Evolutionary conservation across 164 flowering plant species (phyloP).

Genomic region (Stephania cephalantha): DNA sequence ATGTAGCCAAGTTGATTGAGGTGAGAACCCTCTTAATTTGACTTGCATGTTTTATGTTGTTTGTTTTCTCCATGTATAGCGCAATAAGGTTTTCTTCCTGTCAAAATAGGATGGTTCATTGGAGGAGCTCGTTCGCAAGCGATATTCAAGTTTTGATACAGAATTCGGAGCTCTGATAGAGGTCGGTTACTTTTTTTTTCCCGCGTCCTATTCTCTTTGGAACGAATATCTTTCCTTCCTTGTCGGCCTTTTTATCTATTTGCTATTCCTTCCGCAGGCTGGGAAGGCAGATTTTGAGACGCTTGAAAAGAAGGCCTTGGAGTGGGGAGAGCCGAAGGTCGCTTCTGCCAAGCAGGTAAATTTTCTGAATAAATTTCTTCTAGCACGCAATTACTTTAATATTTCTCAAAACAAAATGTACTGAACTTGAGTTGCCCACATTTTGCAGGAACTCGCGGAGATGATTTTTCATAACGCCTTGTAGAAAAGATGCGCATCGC

Average conservation of each 20-base stretch:
- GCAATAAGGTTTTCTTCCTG: neutral
- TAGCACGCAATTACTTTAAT: neutral
- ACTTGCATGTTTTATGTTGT: neutral
- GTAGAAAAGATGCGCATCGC: slow-evolving; percentile 19
- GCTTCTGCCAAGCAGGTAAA: slow-evolving; percentile 92
- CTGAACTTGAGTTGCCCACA: neutral
- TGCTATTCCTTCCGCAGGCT: slow-evolving; percentile 42
- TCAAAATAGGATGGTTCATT: slow-evolving; percentile 68
- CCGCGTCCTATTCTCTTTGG: neutral
- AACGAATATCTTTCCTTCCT: neutral
- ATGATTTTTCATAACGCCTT: slow-evolving; percentile 86
- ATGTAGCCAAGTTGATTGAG: slow-evolving; percentile 80
- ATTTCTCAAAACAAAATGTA: neutral
- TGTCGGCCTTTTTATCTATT: neutral
- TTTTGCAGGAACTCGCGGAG: slow-evolving; percentile 92
- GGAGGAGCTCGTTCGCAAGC: slow-evolving; percentile 68
- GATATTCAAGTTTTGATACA: slow-evolving; percentile 79
- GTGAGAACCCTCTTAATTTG: slow-evolving; percentile 22
- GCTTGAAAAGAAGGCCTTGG: slow-evolving; percentile 77
- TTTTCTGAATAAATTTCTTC: neutral
- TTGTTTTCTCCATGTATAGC: neutral
- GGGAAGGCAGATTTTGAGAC: slow-evolving; percentile 86
- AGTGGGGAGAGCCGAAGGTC: slow-evolving; percentile 93
- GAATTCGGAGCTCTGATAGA: slow-evolving; percentile 79
- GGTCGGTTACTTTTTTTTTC: slow-evolving; percentile 28